Evolutionary conservation across 768 basidiomycete species (phyloP), one percentile per base, ranked within the genome.

Genomic region (Dioszegia crocea): DNA sequence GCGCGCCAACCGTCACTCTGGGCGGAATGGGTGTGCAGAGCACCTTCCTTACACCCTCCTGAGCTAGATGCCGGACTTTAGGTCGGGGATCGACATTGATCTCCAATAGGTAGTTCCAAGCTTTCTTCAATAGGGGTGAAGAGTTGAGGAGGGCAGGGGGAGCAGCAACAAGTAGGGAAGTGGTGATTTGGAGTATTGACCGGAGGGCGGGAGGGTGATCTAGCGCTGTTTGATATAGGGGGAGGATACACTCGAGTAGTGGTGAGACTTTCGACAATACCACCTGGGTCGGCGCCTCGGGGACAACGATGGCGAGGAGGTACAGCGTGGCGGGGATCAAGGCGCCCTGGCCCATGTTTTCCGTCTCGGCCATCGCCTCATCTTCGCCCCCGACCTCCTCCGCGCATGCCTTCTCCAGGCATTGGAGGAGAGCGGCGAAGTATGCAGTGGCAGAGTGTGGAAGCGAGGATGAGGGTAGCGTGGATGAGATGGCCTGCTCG

Each of bases 61-160:
- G 86, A 23, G 93, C 92, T 71, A 87, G 85, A 77, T 84, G 92
- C 56, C 96, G 85, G 52, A 99, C 91, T 80, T 98, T 97, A 19
- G 96, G 96, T 50, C 96, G 81, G 3, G 86, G 83, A 78, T 99
- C 96, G 43, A 91, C 81, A 65, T 84, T 86, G 46, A 96, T 79
- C 47, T 89, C 87, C 40, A 98, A 79, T 53, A 96, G 80, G 36
- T 88, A 86, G 43, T 88, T 86, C 80, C 92, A 97, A 2, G 86
- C 82, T 74, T 93, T 89, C 38, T 88, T 85, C 47, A 89, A 81
- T 40, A 75, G 56, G 24, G 78, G 79, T 29, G 71, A 73, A 9
- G 77, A 76, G 31, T 89, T 87, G 55, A 96, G 80, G 44, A 88
- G 85, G 0, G 85, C 79, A 26, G 84, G 79, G 63, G 92, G 88